Percentiles rank a stretch among this genome's conserved stretches.
phyloP scores from a whole-genome alignment of 2,329 filamentous ascomycete species.

The Pleomassaria siparia region DNA sequence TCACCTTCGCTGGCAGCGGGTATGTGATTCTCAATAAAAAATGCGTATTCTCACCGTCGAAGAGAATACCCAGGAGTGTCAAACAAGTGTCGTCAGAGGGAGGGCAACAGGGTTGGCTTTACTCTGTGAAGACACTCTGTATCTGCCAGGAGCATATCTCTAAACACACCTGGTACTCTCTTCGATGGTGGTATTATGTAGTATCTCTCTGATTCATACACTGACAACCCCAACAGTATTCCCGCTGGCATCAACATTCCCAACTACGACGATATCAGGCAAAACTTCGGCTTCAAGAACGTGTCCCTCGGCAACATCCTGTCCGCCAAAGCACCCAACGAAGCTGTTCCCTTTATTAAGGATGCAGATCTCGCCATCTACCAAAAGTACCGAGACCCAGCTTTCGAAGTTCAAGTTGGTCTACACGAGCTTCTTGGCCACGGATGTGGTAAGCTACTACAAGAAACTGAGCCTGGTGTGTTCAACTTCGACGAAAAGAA shows the following conservation, averaged over 20 bases:
- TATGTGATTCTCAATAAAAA: constrained; percentile 15
- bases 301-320: constrained; percentile 92
- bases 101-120: too few relatives aligned
- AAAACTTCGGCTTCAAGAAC: constrained; percentile 87
- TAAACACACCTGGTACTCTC: too few relatives aligned
- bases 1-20: constrained; percentile 72
- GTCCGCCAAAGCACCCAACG: constrained; percentile 85
- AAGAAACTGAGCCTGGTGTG: constrained; percentile 77
- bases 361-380: constrained; percentile 76
- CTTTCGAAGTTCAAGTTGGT: constrained; percentile 95
- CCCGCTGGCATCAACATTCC: constrained; percentile 63
- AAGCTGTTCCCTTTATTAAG: constrained; percentile 87
- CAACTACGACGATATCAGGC: constrained; percentile 66
- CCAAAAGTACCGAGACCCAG: constrained; percentile 77
- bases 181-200: too few relatives aligned
- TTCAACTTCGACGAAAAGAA: constrained; percentile 88
- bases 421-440: constrained; percentile 89
- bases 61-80: too few relatives aligned
- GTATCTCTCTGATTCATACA: not conserved
- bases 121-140: too few relatives aligned
- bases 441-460: constrained; percentile 89
- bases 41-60: too few relatives aligned
- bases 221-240: constrained; percentile 43
- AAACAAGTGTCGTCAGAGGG: too few relatives aligned
- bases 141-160: too few relatives aligned